These are phyloP conservation scores for Colletotrichum navitas DNA, from an alignment of 2,329 filamentous ascomycete genomes.

Conservation along the genomic window DNA sequence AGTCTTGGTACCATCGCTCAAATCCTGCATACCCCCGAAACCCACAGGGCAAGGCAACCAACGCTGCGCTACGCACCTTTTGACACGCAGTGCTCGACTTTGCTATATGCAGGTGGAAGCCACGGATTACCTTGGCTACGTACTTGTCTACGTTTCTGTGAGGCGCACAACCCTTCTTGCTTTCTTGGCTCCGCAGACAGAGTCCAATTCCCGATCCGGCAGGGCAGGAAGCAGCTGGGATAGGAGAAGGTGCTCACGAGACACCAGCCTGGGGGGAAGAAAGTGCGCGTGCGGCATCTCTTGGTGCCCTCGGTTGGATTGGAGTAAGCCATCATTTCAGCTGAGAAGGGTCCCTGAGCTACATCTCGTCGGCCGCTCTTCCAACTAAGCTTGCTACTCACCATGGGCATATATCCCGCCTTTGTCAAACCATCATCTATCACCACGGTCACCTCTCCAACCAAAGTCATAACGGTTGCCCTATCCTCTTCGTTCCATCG, in stretches of 20 bases:
- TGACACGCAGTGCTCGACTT: constrained; percentile 12
- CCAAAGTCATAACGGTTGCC: background rate
- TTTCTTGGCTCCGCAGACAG: constrained; percentile 12
- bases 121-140: constrained; percentile 3
- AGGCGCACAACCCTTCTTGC: constrained; percentile 2
- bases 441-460: constrained; percentile 9
- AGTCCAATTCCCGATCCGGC: constrained; percentile 4
- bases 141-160: background rate
- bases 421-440: constrained; percentile 12
- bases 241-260: constrained; percentile 4
- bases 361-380: constrained; percentile 11
- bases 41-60: constrained; percentile 5
- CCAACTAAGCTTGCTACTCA: constrained; percentile 3
- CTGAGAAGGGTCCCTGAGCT: background rate
- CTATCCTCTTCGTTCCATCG: background rate
- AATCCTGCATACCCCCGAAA: background rate
- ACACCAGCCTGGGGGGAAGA: background rate
- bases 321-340: constrained; percentile 16
- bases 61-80: background rate
- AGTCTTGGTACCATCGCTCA: constrained; percentile 2
- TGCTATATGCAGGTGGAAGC: background rate
- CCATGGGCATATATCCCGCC: constrained; percentile 17
- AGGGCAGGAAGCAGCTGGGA: background rate
- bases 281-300: background rate
- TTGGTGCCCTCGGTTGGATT: constrained; percentile 4